Percentiles rank a stretch among this genome's conserved stretches.
These are phyloP conservation scores for Avena sativa DNA, from an alignment of 176 grass and related monocot genomes.

Conservation along the genomic window DNA sequence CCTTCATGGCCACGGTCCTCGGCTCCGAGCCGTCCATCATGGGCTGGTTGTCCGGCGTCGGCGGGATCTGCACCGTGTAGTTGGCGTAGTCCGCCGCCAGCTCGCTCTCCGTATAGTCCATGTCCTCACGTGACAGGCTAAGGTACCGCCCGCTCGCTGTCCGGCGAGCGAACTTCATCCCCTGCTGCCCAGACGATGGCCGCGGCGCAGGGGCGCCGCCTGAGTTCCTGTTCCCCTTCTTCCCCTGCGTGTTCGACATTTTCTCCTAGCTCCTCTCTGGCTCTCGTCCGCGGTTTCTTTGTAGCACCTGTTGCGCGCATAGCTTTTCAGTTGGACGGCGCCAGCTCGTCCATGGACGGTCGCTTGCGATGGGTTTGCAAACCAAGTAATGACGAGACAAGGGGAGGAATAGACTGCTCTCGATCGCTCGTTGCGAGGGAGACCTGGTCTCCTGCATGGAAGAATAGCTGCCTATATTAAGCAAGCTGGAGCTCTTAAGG, in stretches of 20 bases:
- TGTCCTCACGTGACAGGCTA: conserved; percentile 84
- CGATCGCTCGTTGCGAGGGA: conserved; percentile 5
- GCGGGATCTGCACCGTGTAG: conserved; percentile 96
- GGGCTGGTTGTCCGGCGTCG: conserved; percentile 96
- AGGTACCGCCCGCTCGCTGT: conserved; percentile 87
- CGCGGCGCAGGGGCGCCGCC: conserved; percentile 38
- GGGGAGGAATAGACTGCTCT: neutral
- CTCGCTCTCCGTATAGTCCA: conserved; percentile 75
- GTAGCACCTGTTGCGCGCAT: neutral
- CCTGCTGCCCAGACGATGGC: conserved; percentile 46
- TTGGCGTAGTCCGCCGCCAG: conserved; percentile 79
- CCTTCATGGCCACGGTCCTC: conserved; percentile 71
- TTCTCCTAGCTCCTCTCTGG: neutral
- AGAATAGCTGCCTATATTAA: conserved; percentile 28
- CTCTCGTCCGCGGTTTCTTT: too few relatives aligned
- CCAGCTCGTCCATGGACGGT: conserved; percentile 35
- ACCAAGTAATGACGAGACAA: conserved; percentile 6
- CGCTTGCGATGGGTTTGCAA: conserved; percentile 43
- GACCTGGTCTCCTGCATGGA: conserved; percentile 22
- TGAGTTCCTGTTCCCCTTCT: conserved; percentile 62
- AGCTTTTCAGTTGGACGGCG: conserved; percentile 7
- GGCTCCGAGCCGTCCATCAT: conserved; percentile 61
- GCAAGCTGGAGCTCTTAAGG: neutral
- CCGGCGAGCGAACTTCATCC: conserved; percentile 86
- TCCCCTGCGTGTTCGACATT: conserved; percentile 56